These are phyloP conservation scores for Fusarium sp. DNA, from an alignment of 2,329 filamentous ascomycete genomes.

Conservation along the genomic window DNA sequence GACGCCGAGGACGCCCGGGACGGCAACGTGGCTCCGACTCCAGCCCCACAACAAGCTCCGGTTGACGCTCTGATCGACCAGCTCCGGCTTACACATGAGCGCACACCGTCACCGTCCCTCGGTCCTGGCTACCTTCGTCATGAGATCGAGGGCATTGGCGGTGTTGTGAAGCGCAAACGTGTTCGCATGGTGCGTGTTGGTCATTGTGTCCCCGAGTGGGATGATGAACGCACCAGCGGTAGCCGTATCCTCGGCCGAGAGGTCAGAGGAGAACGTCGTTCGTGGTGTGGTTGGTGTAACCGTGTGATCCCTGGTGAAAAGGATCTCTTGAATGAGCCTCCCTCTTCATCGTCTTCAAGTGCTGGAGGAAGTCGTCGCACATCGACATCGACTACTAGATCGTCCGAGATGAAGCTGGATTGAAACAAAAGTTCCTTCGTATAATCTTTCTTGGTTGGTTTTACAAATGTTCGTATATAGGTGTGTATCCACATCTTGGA, in stretches of 20 bases:
- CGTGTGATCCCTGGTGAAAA: slow-evolving; percentile 72
- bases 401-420: slow-evolving; percentile 21
- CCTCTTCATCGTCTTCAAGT: slow-evolving; percentile 40
- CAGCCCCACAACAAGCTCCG: slow-evolving; percentile 30
- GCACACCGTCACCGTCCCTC: slow-evolving; percentile 61
- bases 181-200: slow-evolving; percentile 84
- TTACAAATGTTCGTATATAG: neutral
- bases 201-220: slow-evolving; percentile 85
- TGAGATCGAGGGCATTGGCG: slow-evolving; percentile 91
- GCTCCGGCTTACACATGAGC: slow-evolving; percentile 44
- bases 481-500: neutral
- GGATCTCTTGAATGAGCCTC: slow-evolving; percentile 48
- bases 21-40: slow-evolving; percentile 36
- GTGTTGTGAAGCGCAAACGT: slow-evolving; percentile 86
- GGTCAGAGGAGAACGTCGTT: slow-evolving; percentile 71
- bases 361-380: slow-evolving; percentile 35
- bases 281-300: slow-evolving; percentile 94
- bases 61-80: slow-evolving; percentile 45
- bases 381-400: slow-evolving; percentile 36
- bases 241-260: slow-evolving; percentile 76
- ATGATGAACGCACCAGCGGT: slow-evolving; percentile 73
- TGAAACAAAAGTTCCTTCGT: neutral
- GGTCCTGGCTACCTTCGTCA: slow-evolving; percentile 83
- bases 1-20: slow-evolving; percentile 78
- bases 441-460: neutral